Evolutionary conservation across 179 eudicot genomes (phyloP).

Genomic region (Spinacia oleracea): DNA sequence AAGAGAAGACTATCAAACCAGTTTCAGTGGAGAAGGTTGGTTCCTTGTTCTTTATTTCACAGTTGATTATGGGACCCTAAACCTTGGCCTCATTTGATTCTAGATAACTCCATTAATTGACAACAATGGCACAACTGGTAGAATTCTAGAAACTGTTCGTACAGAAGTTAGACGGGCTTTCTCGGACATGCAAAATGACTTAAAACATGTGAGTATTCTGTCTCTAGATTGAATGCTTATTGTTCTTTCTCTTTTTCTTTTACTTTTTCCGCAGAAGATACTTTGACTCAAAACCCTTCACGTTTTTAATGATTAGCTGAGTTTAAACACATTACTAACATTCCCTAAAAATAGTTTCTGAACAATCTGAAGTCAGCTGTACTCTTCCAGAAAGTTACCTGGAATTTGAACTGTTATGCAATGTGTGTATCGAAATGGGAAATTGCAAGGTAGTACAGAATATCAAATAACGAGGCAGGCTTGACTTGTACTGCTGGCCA

Average conservation of each 20-base stretch:
- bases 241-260: neutral
- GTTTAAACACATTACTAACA: neutral
- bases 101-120: conserved; percentile 32
- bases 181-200: conserved; percentile 54
- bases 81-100: neutral
- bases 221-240: neutral
- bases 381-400: neutral
- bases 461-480: neutral
- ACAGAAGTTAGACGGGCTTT: conserved; percentile 62
- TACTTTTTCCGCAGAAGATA: neutral
- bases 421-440: neutral
- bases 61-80: neutral
- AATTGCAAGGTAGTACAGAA: neutral
- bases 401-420: neutral
- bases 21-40: conserved; percentile 64
- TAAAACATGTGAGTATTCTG: conserved; percentile 42
- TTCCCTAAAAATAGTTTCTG: neutral
- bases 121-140: conserved; percentile 36
- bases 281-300: neutral
- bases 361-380: neutral
- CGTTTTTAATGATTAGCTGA: neutral
- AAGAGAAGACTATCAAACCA: conserved; percentile 71
- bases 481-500: neutral
- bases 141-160: conserved; percentile 57
- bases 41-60: conserved; percentile 8